These are phyloP conservation scores for Dicorynia guianensis DNA, from an alignment of 306 rosid species.

Conservation along the genomic window DNA sequence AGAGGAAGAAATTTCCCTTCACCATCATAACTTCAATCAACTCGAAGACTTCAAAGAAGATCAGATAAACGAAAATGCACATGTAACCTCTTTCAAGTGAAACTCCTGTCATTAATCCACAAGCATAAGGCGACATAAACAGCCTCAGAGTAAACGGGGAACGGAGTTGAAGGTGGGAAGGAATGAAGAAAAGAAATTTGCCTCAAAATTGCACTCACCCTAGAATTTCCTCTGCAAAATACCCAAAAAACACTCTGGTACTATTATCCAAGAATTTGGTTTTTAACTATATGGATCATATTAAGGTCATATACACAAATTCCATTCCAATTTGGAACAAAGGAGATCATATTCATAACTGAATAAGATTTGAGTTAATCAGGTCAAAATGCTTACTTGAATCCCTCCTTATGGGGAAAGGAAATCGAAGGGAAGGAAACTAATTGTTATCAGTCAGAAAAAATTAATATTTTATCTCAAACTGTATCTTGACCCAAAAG, in stretches of 20 bases:
- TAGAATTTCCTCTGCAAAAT: conserved; percentile 12
- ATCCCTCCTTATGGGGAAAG: too few species aligned
- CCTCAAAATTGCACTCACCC: conserved; percentile 2
- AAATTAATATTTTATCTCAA: too few species aligned
- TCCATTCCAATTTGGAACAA: neutral
- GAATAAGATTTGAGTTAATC: neutral
- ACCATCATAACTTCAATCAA: neutral
- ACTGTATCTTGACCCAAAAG: too few species aligned
- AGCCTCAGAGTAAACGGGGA: neutral
- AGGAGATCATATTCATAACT: conserved; percentile 10
- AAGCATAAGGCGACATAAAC: conserved; percentile 2
- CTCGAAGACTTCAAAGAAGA: conserved; percentile 26
- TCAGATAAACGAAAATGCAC: conserved; percentile 8
- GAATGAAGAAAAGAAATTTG: neutral
- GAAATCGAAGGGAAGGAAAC: too few species aligned
- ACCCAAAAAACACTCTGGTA: neutral
- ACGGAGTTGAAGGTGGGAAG: neutral
- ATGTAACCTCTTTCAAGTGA: conserved; percentile 25
- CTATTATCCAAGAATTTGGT: neutral
- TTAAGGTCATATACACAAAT: neutral
- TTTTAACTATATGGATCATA: neutral
- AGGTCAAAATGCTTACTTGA: neutral
- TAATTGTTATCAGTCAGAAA: neutral
- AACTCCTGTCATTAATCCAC: conserved; percentile 23
- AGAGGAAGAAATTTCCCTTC: neutral